Percentiles rank a stretch among this genome's conserved stretches.
phyloP scores from a whole-genome alignment of 352 stramenopile species.

The Phytophthora idaei region DNA sequence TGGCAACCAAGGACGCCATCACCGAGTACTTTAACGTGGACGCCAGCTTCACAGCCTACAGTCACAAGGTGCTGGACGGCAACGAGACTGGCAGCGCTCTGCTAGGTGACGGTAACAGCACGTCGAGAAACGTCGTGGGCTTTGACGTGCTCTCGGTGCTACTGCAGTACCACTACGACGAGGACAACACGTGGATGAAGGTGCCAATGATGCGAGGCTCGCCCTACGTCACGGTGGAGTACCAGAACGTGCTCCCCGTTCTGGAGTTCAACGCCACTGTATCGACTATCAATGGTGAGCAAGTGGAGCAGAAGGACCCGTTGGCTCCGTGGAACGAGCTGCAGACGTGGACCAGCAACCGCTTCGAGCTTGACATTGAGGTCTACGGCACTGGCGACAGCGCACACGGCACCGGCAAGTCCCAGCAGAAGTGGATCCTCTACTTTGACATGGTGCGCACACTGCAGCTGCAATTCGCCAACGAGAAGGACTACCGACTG shows the following conservation, averaged over 20 bases:
- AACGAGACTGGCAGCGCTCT: constrained; percentile 31
- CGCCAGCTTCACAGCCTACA: constrained; percentile 72
- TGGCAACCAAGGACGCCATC: constrained; percentile 60
- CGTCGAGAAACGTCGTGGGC: constrained; percentile 56
- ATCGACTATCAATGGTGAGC: constrained; percentile 55
- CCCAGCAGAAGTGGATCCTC: constrained; percentile 69
- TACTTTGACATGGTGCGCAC: constrained; percentile 76
- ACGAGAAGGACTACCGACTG: constrained; percentile 67
- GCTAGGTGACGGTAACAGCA: constrained; percentile 71
- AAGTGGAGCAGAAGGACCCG: constrained; percentile 37
- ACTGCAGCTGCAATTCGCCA: constrained; percentile 63
- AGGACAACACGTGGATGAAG: constrained; percentile 58
- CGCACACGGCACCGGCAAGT: constrained; percentile 24
- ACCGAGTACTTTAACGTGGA: constrained; percentile 87
- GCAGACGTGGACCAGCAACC: constrained; percentile 57
- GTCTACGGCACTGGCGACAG: constrained; percentile 60
- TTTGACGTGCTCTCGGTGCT: constrained; percentile 77
- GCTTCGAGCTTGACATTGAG: constrained; percentile 74
- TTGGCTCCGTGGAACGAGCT: constrained; percentile 23
- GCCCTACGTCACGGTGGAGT: constrained; percentile 86
- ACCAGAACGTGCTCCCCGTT: constrained; percentile 67
- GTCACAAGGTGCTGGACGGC: constrained; percentile 29
- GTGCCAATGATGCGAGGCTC: constrained; percentile 65
- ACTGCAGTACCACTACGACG: constrained; percentile 62
- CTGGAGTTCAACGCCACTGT: constrained; percentile 75